Base-by-base conservation (phyloP, 2,329 filamentous ascomycete species). In the Neofusicoccum sp. region DNA sequence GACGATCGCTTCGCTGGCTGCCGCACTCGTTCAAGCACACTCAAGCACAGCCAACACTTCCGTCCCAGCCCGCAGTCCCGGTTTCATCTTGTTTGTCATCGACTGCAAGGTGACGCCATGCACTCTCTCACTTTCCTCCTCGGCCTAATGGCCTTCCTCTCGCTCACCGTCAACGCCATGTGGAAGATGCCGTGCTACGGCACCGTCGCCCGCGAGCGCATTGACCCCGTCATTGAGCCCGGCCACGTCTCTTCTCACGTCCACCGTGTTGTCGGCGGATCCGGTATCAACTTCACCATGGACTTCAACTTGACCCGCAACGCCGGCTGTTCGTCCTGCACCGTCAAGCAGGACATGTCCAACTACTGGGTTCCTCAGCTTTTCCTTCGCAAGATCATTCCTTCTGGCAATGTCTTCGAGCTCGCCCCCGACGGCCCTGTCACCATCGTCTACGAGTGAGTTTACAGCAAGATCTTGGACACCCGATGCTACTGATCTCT, bases 221-320 rank as follows among this genome's bases (percentile, higher is more conserved):
- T 84, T 44, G 89, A 93, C 67, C 89, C 89, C 60, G 86, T 92
- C 64, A 78, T 91, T 63, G 80, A 71, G 62, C 87, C 88, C 12
- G 88, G 88, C 20, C 62, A 66, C 9, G 69, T 82, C 12, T 65
- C 65, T 5, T 26, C 57, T 1, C 65, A 66, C 36, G 47, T 66
- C 4, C 63, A 66, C 40, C 63, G 65, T 48, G 69, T 67, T 11
- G 65, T 64, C 28, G 65, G 65, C 12, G 62, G 65, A n/a, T 65
- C 65, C 54, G 65, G 62, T 1, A 66, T 67, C 61, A 63, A 63
- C 34, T 61, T 63, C 11, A 64, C 57, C 3, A 69, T 69, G 61
- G 61, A 62, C 3, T 65, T 63, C 6, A 66, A 70, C 26, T 66
- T 65, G 14, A 68, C 68, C 26, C 12, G 60, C 7, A 4, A 8